Evolutionary conservation across 176 grass and related monocot genomes (phyloP).

Genomic region (Miscanthus lutarioriparius): DNA sequence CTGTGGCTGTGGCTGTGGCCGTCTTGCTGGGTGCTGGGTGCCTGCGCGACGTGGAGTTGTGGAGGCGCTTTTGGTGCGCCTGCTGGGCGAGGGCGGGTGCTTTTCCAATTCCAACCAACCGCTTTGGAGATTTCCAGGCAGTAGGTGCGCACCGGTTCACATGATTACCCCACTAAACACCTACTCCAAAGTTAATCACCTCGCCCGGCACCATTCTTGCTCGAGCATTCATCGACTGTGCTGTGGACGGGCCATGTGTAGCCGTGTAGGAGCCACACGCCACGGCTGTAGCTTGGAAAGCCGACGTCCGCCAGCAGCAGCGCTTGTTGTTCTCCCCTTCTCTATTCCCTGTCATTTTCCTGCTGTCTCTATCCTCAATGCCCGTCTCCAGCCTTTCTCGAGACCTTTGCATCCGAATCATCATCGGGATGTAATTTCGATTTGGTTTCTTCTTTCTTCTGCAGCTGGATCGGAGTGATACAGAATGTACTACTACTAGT

Average conservation of each 20-base stretch:
- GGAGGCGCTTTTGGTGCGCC: not conserved
- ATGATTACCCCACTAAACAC: constrained; percentile 35
- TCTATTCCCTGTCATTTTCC: constrained; percentile 9
- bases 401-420: not conserved
- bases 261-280: not conserved
- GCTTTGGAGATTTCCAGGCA: constrained; percentile 26
- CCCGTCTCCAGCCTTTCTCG: not conserved
- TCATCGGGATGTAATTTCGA: not conserved
- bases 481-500: too few species aligned
- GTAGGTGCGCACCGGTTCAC: constrained; percentile 26
- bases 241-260: not conserved
- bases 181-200: constrained; percentile 3
- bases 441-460: too few species aligned
- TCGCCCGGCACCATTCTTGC: constrained; percentile 15
- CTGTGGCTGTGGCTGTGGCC: too few species aligned
- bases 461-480: too few species aligned
- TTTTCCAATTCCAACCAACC: constrained; percentile 13
- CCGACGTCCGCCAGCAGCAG: not conserved
- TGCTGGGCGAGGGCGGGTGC: not conserved
- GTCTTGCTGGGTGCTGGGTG: not conserved
- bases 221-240: not conserved
- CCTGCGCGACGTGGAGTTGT: not conserved
- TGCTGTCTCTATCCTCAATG: not conserved
- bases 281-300: too few species aligned
- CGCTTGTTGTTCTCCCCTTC: too few species aligned